A percentile compares a stretch with the other conserved stretches of the same genome.
phyloP scores from a whole-genome alignment of 306 rosid species.

The Cicer yamashitae region DNA sequence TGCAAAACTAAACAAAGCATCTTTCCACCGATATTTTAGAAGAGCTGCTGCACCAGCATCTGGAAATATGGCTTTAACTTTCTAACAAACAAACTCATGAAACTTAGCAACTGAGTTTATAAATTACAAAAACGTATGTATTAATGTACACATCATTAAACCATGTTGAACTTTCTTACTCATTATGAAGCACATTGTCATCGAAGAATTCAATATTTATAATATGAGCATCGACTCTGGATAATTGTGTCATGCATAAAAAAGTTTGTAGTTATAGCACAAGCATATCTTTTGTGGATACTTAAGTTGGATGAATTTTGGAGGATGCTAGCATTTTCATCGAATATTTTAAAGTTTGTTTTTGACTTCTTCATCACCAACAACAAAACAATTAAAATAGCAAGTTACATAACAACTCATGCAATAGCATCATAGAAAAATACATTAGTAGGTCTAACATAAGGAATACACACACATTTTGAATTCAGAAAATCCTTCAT shows the following conservation, averaged over 20 bases:
- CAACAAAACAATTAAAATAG: conserved; percentile 14
- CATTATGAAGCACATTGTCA: conserved; percentile 36
- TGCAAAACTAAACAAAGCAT: conserved; percentile 80
- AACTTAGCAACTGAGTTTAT: conserved; percentile 44
- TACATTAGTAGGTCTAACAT: conserved; percentile 25
- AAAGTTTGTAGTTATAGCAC: conserved; percentile 34
- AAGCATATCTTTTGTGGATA: conserved; percentile 28
- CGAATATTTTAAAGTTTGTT: conserved; percentile 10
- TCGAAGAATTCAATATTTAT: conserved; percentile 28
- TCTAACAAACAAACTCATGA: conserved; percentile 61
- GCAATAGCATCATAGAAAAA: conserved; percentile 31
- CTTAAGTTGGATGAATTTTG: conserved; percentile 23
- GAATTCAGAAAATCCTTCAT: conserved; percentile 29
- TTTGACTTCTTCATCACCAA: neutral
- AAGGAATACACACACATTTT: conserved; percentile 10
- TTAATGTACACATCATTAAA: conserved; percentile 19
- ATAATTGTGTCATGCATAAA: conserved; percentile 14
- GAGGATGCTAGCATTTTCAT: conserved; percentile 8
- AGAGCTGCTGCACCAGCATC: conserved; percentile 99
- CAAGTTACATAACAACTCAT: conserved; percentile 27
- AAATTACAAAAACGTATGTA: conserved; percentile 15
- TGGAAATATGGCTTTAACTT: conserved; percentile 90
- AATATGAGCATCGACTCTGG: conserved; percentile 27
- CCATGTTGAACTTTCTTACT: neutral
- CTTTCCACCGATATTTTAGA: conserved; percentile 83